phyloP scores from a whole-genome alignment of 805 yeast genomes.

The Maudiozyma turicensis region DNA sequence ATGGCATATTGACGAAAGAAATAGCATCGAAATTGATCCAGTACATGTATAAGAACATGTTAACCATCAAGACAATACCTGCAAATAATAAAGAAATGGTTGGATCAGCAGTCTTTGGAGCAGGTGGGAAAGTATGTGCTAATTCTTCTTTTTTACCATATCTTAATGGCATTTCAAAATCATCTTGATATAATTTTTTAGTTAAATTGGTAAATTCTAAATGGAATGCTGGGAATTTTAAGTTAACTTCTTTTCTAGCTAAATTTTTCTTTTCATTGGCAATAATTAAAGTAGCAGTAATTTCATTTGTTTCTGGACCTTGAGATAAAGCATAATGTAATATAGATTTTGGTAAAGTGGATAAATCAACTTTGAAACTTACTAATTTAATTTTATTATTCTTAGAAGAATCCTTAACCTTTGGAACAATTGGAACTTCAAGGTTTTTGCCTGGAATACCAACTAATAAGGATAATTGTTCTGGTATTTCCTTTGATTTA shows the following conservation, averaged over 20 bases:
- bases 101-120: constrained; percentile 44
- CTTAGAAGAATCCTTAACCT: constrained; percentile 7
- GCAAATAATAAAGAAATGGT: constrained; percentile 44
- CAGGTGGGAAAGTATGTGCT: constrained; percentile 46
- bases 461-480: constrained; percentile 18
- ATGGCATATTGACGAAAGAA: constrained; percentile 20
- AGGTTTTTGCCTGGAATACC: constrained; percentile 19
- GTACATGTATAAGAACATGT: constrained; percentile 34
- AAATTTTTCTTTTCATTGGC: constrained; percentile 5
- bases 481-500: constrained; percentile 7
- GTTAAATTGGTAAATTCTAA: constrained; percentile 5
- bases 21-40: constrained; percentile 32
- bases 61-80: constrained; percentile 33
- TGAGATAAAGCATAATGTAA: constrained; percentile 14
- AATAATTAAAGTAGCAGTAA: constrained; percentile 16
- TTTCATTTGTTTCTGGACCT: constrained; percentile 2
- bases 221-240: constrained; percentile 15
- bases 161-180: constrained; percentile 13
- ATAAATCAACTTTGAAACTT: constrained; percentile 5
- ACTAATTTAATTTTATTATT: constrained; percentile 9
- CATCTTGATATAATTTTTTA: neutral
- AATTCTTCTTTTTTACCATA: constrained; percentile 52
- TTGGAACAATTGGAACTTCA: constrained; percentile 17
- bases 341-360: constrained; percentile 16
- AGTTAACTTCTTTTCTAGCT: constrained; percentile 4